Percentiles rank a stretch among this genome's conserved stretches.
Evolutionary conservation across 176 grass and related monocot species (phyloP).

Genomic region (Carex cristatella): DNA sequence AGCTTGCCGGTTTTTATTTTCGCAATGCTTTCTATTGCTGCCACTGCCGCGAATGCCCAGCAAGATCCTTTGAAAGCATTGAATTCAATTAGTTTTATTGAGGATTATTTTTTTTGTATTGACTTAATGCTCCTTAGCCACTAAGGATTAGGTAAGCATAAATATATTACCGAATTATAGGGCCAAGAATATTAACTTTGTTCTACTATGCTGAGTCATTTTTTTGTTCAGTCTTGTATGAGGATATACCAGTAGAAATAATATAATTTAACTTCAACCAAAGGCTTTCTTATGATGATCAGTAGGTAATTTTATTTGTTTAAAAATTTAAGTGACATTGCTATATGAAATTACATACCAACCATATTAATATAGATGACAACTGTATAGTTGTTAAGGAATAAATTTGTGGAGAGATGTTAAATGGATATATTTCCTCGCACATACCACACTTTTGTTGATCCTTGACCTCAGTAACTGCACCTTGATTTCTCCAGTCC

Average conservation of each 20-base stretch:
- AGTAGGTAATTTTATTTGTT: not conserved
- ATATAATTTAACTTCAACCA: not conserved
- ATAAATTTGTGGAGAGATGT: not conserved
- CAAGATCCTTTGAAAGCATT: slow-evolving; percentile 27
- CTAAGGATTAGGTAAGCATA: not conserved
- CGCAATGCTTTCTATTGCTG: slow-evolving; percentile 31
- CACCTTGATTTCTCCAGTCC: slow-evolving; percentile 36
- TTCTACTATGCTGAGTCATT: not conserved
- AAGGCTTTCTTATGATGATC: not conserved
- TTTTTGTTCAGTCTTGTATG: not conserved
- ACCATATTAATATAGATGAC: not conserved
- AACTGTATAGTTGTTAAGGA: not conserved
- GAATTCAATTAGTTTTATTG: not conserved
- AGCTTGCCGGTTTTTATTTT: slow-evolving; percentile 24
- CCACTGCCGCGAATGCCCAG: slow-evolving; percentile 45
- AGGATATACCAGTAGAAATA: not conserved
- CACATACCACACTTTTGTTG: slow-evolving; percentile 31
- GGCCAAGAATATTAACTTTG: not conserved
- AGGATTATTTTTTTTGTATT: not conserved
- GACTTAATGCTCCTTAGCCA: not conserved
- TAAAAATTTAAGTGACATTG: not conserved
- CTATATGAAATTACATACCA: not conserved
- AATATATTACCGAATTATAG: not conserved
- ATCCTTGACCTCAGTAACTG: slow-evolving; percentile 40
- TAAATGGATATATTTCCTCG: not conserved